Evolutionary conservation across 768 basidiomycete genomes (phyloP).

Genomic region (Tephrocybe sp.): DNA sequence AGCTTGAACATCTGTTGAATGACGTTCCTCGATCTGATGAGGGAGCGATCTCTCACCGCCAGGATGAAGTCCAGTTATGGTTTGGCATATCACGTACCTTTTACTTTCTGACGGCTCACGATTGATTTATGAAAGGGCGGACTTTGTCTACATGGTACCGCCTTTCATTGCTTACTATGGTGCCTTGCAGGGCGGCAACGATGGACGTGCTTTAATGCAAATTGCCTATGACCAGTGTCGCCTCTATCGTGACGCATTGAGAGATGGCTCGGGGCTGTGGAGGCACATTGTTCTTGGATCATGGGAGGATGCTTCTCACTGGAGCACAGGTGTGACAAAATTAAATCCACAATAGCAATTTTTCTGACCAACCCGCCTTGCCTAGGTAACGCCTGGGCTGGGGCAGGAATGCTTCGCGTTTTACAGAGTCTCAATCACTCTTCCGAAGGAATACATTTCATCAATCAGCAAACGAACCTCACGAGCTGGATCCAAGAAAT

Average conservation of each 20-base stretch:
- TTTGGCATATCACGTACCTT: slow-evolving; percentile 10
- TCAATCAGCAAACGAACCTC: slow-evolving; percentile 40
- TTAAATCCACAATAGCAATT: neutral
- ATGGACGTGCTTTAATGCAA: slow-evolving; percentile 36
- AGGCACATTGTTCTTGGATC: slow-evolving; percentile 50
- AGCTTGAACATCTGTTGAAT: slow-evolving; percentile 48
- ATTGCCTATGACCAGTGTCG: slow-evolving; percentile 54
- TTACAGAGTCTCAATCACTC: slow-evolving; percentile 50
- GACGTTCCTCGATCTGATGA: slow-evolving; percentile 38
- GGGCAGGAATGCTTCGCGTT: slow-evolving; percentile 62
- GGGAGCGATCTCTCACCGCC: slow-evolving; percentile 61
- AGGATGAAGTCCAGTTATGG: slow-evolving; percentile 54
- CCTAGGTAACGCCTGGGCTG: slow-evolving; percentile 65
- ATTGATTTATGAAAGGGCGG: slow-evolving; percentile 38
- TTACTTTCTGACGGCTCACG: neutral
- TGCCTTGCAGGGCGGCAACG: slow-evolving; percentile 37
- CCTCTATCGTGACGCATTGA: slow-evolving; percentile 54
- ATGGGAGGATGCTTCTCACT: slow-evolving; percentile 46
- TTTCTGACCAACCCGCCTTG: neutral
- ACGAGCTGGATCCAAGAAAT: slow-evolving; percentile 56
- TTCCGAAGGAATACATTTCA: slow-evolving; percentile 32
- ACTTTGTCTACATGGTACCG: slow-evolving; percentile 61
- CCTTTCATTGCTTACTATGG: slow-evolving; percentile 69
- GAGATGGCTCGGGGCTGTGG: slow-evolving; percentile 50
- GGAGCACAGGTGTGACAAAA: slow-evolving; percentile 47